These are phyloP conservation scores for Echites panduratus DNA, from an alignment of 257 asterid genomes.

Conservation along the genomic window DNA sequence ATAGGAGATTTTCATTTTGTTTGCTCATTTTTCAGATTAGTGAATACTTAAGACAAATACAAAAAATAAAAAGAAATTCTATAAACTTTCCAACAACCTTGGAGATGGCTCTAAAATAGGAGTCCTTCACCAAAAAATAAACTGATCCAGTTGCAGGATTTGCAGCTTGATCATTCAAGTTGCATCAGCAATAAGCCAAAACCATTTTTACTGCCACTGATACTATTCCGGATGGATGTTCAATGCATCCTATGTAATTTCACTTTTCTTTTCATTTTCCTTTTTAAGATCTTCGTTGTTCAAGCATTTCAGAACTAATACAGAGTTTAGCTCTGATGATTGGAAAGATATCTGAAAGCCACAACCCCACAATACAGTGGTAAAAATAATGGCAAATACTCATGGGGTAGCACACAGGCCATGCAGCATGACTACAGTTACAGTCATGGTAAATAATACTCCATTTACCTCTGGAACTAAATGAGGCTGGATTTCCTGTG, in stretches of 20 bases:
- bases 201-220: not conserved
- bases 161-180: not conserved
- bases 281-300: not conserved
- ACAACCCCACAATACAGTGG: not conserved
- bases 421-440: not conserved
- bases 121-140: not conserved
- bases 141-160: not conserved
- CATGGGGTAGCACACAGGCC: not conserved
- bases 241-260: not conserved
- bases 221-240: not conserved
- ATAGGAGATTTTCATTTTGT: not conserved
- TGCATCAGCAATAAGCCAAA: not conserved
- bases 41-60: not conserved
- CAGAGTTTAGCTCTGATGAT: not conserved
- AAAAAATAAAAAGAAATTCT: not conserved
- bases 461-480: conserved; percentile 34
- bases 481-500: conserved; percentile 35
- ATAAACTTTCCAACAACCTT: not conserved
- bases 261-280: not conserved
- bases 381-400: not conserved
- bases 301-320: not conserved
- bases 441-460: conserved; percentile 9
- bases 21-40: not conserved
- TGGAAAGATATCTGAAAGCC: not conserved
- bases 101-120: not conserved